phyloP scores from a whole-genome alignment of 768 basidiomycete genomes.

The Lentinula sp. region DNA sequence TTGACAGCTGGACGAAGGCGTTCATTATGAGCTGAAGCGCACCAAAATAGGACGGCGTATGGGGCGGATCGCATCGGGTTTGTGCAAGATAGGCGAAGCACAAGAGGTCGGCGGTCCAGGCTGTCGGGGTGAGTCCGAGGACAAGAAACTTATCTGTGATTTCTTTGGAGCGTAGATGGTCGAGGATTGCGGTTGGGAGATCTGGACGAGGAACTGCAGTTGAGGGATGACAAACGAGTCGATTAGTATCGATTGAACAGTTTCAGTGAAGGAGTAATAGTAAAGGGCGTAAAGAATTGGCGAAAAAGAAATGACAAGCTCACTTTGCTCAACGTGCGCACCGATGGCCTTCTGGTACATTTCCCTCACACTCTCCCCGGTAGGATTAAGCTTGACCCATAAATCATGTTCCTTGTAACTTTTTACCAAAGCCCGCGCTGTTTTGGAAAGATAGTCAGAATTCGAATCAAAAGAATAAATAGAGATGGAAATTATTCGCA shows the following conservation, averaged over 20 bases:
- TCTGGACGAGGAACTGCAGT: slow-evolving; percentile 1
- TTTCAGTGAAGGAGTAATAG: neutral
- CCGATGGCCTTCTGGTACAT: slow-evolving; percentile 70
- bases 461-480: neutral
- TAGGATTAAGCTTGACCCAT: slow-evolving; percentile 35
- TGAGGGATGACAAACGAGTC: neutral
- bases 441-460: neutral
- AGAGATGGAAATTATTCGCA: neutral
- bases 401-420: slow-evolving; percentile 32
- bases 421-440: neutral
- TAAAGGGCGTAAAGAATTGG: neutral
- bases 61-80: slow-evolving; percentile 70
- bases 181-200: neutral
- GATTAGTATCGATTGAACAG: neutral
- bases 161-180: neutral
- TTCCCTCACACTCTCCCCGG: slow-evolving; percentile 48
- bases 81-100: slow-evolving; percentile 78
- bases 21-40: slow-evolving; percentile 46
- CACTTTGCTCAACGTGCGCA: slow-evolving; percentile 75
- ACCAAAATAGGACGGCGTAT: slow-evolving; percentile 60
- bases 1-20: slow-evolving; percentile 41
- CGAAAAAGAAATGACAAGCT: slow-evolving; percentile 14
- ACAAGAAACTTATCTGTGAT: neutral
- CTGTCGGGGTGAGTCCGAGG: neutral
- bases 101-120: slow-evolving; percentile 63